Conservation (phyloP, 805 yeast species). For the Tetrapisispora fleetii region DNA sequence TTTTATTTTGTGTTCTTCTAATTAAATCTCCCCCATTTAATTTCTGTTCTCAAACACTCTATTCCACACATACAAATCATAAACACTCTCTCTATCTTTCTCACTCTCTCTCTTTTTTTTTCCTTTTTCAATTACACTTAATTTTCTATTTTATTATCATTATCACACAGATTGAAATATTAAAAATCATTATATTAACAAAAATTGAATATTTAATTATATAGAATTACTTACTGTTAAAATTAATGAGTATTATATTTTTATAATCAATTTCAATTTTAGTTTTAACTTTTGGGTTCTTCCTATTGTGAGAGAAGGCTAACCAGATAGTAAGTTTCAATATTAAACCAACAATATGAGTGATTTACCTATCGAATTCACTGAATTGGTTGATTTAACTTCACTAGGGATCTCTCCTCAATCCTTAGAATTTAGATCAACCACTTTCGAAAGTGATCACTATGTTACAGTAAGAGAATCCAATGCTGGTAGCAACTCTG, state of each 20-base stretch:
- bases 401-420: constrained; percentile 75
- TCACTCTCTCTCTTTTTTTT: no score
- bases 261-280: not conserved
- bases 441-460: constrained; percentile 88
- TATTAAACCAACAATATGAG: constrained; percentile 12
- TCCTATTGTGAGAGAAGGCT: not conserved
- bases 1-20: not conserved
- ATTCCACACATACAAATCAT: not conserved
- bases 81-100: not conserved
- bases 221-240: not conserved
- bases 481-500: constrained; percentile 62
- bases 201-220: not conserved
- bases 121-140: not conserved
- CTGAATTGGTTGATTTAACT: constrained; percentile 86
- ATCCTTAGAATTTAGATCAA: constrained; percentile 83
- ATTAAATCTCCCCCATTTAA: no score
- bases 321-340: not conserved
- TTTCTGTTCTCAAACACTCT: no score
- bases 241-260: not conserved
- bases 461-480: constrained; percentile 76
- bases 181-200: not conserved
- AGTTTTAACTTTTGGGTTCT: not conserved
- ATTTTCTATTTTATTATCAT: not conserved
- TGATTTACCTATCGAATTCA: constrained; percentile 93
- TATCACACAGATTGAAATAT: not conserved